A percentile compares a stretch with the other conserved stretches of the same genome.
Evolutionary conservation across 345 rosid genomes (phyloP).

Genomic region (Rhodamnia rubescens): DNA sequence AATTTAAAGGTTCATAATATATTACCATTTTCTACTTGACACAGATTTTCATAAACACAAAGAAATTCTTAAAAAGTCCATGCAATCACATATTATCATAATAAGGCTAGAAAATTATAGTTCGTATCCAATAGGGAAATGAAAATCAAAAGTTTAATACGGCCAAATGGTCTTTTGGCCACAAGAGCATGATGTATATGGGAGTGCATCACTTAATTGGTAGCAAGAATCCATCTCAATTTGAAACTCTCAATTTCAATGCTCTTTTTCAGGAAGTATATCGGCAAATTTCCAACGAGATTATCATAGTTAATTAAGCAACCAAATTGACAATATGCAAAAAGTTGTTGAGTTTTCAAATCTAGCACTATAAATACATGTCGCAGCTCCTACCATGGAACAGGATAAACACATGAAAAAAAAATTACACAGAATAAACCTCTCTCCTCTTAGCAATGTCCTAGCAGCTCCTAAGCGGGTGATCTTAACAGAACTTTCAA

Average conservation of each 20-base stretch:
- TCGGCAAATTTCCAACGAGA: background rate
- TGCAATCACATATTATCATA: background rate
- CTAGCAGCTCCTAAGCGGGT: background rate
- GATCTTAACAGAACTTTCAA: constrained; percentile 36
- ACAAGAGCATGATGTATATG: background rate
- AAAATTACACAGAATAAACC: background rate
- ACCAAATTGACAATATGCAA: background rate
- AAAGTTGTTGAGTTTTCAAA: no score
- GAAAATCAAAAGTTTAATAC: background rate
- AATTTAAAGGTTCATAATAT: no score
- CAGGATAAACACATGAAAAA: background rate
- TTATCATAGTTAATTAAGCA: background rate
- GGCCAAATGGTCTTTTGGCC: background rate
- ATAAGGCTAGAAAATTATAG: background rate
- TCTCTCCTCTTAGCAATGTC: background rate
- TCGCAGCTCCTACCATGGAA: background rate
- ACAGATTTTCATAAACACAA: no score
- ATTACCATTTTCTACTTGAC: no score
- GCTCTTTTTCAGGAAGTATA: background rate
- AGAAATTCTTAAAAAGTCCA: background rate
- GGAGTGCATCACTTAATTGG: background rate
- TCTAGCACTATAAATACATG: background rate
- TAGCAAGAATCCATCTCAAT: background rate
- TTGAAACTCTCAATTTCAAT: no score
- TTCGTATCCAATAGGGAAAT: background rate